Evolutionary conservation across 2,329 filamentous ascomycete species (phyloP), one percentile per base, ranked within the genome.

Genomic region (Alternaria alternata): DNA sequence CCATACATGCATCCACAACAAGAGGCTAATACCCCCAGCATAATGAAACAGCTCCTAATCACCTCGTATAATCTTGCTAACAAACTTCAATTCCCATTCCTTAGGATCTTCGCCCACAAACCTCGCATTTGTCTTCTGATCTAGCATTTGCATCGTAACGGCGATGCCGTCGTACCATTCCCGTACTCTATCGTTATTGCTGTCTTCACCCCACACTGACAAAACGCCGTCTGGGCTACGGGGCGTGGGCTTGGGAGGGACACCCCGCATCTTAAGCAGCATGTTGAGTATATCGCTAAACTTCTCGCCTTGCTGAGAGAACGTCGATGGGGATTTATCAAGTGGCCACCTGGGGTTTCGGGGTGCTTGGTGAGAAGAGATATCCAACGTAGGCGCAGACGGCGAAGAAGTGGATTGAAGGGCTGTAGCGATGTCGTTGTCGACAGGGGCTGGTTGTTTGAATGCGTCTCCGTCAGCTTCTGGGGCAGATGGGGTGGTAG

Each of bases 261-360:
- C 77, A 12, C 76, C 78, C 7, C 87, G 84, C 83, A 88, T 87
- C 63, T 84, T 84, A 48, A 88, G 77, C 32, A 88, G 75, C 80
- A 86, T 87, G 57, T 83, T 81, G 4, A 88, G 75, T 32, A 88
- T 83, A 52, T 86, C 83, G 20, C 84, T 81, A 62, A 89, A 87
- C n/a, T 81, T 81, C 54, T 86, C 83, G 41, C 84, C 86, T 74
- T 88, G 86, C 46, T 80, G 80, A 47, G 81, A 84, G 64, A 86
- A 86, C 44, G 82, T 79, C 0, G 79, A 76, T 1, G 86, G 84
- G 5, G 81, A 78, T 61, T 81, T 82, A 62, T 87, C 82, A 11
- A 88, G 78, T 3, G 85, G 85, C 85, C 86, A 88, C 51, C 64
- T 73, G 1, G 73, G 73, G 24, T 74, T 67, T 11, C 71, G 62